Percentiles rank a stretch among this genome's conserved stretches.
phyloP scores from a whole-genome alignment of 306 rosid genomes.

The Quercus alba region DNA sequence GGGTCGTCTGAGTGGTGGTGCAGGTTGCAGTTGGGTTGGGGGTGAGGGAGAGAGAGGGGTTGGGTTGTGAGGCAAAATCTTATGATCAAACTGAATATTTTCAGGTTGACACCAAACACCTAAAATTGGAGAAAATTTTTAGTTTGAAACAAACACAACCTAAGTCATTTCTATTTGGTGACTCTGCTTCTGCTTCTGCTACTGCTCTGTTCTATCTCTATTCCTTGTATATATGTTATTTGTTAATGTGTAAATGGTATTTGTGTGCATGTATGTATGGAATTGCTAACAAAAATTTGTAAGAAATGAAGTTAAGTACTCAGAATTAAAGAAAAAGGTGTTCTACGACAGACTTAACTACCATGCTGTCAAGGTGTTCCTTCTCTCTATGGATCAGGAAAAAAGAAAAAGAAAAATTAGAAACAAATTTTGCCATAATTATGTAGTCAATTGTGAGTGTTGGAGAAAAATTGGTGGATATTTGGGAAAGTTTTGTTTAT shows the following conservation, averaged over 20 bases:
- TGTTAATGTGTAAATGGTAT: neutral
- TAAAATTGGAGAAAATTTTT: no score
- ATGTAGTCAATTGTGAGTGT: no score
- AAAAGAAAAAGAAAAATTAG: neutral
- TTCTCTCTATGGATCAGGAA: neutral
- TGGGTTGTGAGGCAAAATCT: no score
- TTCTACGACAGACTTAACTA: neutral
- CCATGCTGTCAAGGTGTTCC: neutral
- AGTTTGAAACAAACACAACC: no score
- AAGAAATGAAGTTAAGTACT: neutral
- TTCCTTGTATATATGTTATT: neutral
- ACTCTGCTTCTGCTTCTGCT: neutral
- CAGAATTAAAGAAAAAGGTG: neutral
- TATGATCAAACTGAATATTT: no score
- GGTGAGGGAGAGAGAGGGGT: no score
- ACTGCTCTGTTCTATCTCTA: neutral
- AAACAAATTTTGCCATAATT: no score
- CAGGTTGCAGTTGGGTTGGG: no score
- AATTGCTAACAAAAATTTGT: neutral
- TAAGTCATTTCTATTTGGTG: neutral
- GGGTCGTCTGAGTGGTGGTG: no score
- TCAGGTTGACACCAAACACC: no score
- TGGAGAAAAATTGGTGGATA: no score
- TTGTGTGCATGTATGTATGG: neutral
- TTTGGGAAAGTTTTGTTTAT: no score